Evolutionary conservation across 2,329 filamentous ascomycete species (phyloP).

Genomic region (Monosporascus sp.): DNA sequence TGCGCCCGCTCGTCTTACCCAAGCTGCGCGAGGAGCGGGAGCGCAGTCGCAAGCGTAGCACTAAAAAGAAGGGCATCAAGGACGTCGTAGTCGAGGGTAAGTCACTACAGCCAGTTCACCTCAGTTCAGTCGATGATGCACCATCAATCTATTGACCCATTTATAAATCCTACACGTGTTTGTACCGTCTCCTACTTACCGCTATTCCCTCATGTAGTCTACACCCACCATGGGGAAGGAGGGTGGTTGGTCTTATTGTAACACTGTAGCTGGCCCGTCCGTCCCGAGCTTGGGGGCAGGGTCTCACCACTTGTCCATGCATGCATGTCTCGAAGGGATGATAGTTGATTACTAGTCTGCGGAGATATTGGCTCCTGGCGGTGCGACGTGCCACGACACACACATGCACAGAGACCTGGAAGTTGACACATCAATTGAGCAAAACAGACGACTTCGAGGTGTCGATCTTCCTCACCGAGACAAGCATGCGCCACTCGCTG

Average conservation of each 20-base stretch:
- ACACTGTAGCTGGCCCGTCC: background rate
- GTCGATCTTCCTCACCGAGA: slow-evolving; percentile 86
- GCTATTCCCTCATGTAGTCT: background rate
- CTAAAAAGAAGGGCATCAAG: slow-evolving; percentile 77
- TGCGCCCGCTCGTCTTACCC: slow-evolving; percentile 80
- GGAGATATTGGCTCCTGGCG: background rate
- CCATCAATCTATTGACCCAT: too few species aligned
- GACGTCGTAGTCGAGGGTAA: slow-evolving; percentile 78
- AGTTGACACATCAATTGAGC: slow-evolving; percentile 16
- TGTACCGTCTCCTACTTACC: background rate
- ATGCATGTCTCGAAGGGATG: background rate
- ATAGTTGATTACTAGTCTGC: background rate
- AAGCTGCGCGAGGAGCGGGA: slow-evolving; percentile 78
- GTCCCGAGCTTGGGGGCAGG: background rate
- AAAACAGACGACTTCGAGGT: slow-evolving; percentile 86
- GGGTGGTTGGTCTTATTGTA: background rate
- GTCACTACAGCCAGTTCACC: slow-evolving; percentile 15
- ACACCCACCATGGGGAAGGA: background rate
- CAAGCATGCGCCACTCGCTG: slow-evolving; percentile 76
- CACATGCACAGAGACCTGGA: background rate
- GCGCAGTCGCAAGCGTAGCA: slow-evolving; percentile 51
- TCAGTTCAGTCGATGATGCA: too few species aligned
- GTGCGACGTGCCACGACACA: background rate
- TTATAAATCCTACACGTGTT: too few species aligned
- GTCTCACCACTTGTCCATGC: background rate